Conservation (phyloP, 345 rosid genomes). For the Citrus glauca region DNA sequence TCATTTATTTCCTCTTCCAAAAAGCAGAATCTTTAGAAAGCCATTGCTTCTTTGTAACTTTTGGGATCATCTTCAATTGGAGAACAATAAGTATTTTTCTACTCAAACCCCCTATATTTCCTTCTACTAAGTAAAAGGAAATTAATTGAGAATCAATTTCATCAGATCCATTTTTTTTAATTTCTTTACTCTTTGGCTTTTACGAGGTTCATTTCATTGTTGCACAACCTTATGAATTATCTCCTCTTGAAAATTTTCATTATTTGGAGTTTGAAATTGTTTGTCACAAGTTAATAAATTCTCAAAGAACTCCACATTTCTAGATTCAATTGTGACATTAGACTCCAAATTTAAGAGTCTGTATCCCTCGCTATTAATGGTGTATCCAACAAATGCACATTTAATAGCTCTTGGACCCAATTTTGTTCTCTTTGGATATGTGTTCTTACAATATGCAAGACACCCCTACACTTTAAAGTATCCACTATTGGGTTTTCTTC, state of each 20-base stretch:
- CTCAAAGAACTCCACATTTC: conserved; percentile 8
- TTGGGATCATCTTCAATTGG: neutral
- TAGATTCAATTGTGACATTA: conserved; percentile 8
- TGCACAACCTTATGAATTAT: neutral
- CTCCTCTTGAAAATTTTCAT: neutral
- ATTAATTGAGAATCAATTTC: neutral
- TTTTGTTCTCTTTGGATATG: neutral
- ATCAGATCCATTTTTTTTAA: neutral
- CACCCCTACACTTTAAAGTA: neutral
- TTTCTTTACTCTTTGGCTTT: neutral
- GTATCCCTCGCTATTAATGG: neutral
- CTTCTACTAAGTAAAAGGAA: neutral
- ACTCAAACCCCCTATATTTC: neutral
- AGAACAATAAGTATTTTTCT: neutral
- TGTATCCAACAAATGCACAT: neutral
- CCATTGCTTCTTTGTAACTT: neutral
- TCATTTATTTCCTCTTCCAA: conserved; percentile 6
- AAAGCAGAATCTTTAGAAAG: neutral
- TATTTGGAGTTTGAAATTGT: neutral
- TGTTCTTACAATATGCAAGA: neutral
- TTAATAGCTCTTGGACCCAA: neutral
- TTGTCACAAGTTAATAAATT: neutral
- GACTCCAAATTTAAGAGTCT: conserved; percentile 1
- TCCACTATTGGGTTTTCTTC: neutral
- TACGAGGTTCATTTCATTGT: neutral